These are phyloP conservation scores for Phytopythium cucurbitacearum DNA, from an alignment of 352 stramenopile genomes.

Conservation along the genomic window DNA sequence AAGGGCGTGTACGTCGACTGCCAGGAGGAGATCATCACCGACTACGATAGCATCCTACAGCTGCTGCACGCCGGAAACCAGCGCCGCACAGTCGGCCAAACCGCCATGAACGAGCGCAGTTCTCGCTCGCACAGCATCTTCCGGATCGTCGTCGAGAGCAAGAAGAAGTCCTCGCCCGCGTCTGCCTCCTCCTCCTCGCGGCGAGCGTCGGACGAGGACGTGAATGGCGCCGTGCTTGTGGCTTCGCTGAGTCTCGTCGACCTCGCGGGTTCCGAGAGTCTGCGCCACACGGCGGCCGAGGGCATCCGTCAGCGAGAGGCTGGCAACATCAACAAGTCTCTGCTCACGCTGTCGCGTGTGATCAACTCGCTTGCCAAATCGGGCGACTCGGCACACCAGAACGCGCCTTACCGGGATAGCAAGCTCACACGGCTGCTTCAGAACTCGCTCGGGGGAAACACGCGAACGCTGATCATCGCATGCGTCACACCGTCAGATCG, in stretches of 20 bases:
- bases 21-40: slow-evolving; percentile 92
- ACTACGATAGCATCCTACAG: slow-evolving; percentile 51
- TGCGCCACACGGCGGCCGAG: slow-evolving; percentile 93
- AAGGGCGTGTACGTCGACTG: slow-evolving; percentile 97
- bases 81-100: slow-evolving; percentile 58
- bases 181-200: slow-evolving; percentile 8
- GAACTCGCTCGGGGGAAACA: slow-evolving; percentile 89
- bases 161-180: slow-evolving; percentile 28
- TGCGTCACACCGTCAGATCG: slow-evolving; percentile 74
- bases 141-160: slow-evolving; percentile 79
- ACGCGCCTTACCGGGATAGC: slow-evolving; percentile 83
- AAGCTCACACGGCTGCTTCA: slow-evolving; percentile 92
- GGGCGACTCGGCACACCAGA: slow-evolving; percentile 19
- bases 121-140: slow-evolving; percentile 85
- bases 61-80: slow-evolving; percentile 64
- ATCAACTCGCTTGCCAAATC: slow-evolving; percentile 81
- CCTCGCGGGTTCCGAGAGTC: slow-evolving; percentile 96
- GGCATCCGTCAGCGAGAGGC: slow-evolving; percentile 94
- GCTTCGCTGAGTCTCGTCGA: slow-evolving; percentile 97
- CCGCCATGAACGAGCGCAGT: slow-evolving; percentile 78
- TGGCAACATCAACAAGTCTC: slow-evolving; percentile 96
- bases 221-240: slow-evolving; percentile 86
- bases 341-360: slow-evolving; percentile 93
- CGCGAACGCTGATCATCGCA: slow-evolving; percentile 88
- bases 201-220: slow-evolving; percentile 60